phyloP scores from a whole-genome alignment of 2,329 filamentous ascomycete genomes.

The Chaetomium sp. region DNA sequence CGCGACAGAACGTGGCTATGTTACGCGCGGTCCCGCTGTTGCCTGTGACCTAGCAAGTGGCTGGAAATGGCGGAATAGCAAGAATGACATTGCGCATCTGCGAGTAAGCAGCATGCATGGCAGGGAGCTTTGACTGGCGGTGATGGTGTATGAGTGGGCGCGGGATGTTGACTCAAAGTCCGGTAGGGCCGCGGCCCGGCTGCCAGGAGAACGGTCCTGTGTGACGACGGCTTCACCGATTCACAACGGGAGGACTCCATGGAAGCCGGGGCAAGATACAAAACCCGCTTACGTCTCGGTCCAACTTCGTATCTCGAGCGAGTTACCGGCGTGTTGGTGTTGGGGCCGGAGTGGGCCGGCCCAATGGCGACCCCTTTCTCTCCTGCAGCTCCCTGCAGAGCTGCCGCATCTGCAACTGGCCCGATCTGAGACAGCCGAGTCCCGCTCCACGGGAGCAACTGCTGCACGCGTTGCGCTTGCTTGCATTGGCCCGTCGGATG shows the following conservation, averaged over 20 bases:
- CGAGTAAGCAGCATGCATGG: conserved; percentile 1
- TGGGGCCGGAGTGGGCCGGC: conserved; percentile 4
- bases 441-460: conserved; percentile 5
- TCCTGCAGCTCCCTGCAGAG: conserved; percentile 10
- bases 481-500: conserved; percentile 11
- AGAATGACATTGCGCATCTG: conserved; percentile 6
- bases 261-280: background rate
- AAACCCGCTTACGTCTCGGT: background rate
- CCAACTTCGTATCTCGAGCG: background rate
- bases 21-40: background rate
- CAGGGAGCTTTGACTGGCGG: conserved; percentile 3
- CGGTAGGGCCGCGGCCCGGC: conserved; percentile 6
- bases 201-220: conserved; percentile 11
- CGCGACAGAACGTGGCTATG: conserved; percentile 17
- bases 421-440: conserved; percentile 15
- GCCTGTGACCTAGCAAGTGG: conserved; percentile 1
- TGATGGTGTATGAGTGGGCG: background rate
- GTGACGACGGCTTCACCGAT: conserved; percentile 1
- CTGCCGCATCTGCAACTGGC: conserved; percentile 2
- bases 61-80: background rate
- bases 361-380: background rate
- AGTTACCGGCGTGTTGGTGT: conserved; percentile 10
- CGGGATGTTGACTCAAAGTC: conserved; percentile 4
- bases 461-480: background rate
- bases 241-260: background rate